phyloP scores from a whole-genome alignment of 257 asterid species.

The Petunia axillaris region DNA sequence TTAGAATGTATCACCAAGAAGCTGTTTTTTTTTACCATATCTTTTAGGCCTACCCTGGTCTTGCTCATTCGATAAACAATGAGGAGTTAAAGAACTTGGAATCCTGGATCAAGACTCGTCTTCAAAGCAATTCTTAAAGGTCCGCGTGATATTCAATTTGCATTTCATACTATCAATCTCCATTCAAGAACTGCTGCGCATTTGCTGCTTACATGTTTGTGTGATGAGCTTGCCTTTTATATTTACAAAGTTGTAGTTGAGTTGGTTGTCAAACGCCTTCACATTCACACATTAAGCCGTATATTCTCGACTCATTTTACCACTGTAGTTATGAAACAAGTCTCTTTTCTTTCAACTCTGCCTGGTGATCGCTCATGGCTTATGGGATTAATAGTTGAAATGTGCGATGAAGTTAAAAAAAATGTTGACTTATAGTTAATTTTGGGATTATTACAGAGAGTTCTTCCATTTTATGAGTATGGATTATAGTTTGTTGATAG shows the following conservation, averaged over 20 bases:
- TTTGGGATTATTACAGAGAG: neutral
- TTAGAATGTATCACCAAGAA: slow-evolving; percentile 2
- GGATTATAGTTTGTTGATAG: neutral
- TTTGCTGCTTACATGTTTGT: neutral
- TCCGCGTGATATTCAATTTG: neutral
- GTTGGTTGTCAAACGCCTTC: neutral
- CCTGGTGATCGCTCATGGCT: no score
- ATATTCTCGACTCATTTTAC: neutral
- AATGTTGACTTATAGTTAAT: no score
- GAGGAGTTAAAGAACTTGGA: slow-evolving; percentile 69
- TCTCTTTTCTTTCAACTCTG: no score
- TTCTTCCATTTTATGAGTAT: neutral
- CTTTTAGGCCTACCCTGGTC: slow-evolving; percentile 79
- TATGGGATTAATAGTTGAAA: neutral
- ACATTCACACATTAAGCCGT: neutral
- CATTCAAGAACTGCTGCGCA: neutral
- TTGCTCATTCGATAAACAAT: slow-evolving; percentile 65
- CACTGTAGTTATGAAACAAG: neutral
- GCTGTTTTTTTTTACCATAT: neutral
- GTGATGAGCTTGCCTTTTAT: neutral
- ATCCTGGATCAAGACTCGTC: slow-evolving; percentile 78
- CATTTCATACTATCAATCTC: neutral
- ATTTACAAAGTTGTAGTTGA: neutral
- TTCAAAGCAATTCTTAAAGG: slow-evolving; percentile 60
- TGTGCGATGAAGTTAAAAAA: neutral